Evolutionary conservation across 2,329 filamentous ascomycete genomes (phyloP), one percentile per base, ranked within the genome.

Genomic region (Penicillium sp.): DNA sequence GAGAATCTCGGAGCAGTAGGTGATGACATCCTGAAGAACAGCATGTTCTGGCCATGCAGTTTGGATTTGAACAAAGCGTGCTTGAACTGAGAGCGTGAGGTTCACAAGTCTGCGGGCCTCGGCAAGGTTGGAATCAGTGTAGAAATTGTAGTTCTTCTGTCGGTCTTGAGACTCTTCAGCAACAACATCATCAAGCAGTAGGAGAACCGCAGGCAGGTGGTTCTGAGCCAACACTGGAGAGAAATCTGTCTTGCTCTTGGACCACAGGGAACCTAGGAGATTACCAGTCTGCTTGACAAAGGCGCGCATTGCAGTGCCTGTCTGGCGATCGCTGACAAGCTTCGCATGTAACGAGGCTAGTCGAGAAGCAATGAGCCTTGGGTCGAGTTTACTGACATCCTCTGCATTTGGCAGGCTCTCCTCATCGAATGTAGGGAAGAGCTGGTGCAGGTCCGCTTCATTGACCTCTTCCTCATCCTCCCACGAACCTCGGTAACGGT

Each of bases 391-490:
- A 53, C 49, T 55, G 7, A 60, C 50, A 15, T 71, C 68, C 11
- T 62, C 49, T 7, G 61, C 64, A 49, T 73, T 71, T 45, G 77
- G 69, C 2, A 76, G 73, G 2, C 78, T 71, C 1, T 82, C 80
- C 1, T 82, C 81, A 14, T 89, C 86, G 60, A 86, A 95, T 5
- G 83, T 84, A 1, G 93, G 93, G 76, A 97, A 97, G 6, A 97
- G 77, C 60, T 89, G 83, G 20, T 87, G 82, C 61, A 96, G 87
- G 60, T 94, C 89, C 53, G 88, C 83, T 59, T 88, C 83, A 50
- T 91, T 85, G 9, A 84, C 79, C 64, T 89, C 87, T 53, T 95
- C 89, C 60, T 90, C 85, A 46, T 92, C 87, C 57, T 92, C 89
- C 37, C 84, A 77, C 37, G 86, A 87, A 29, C 92, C 93, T 59